phyloP scores from a whole-genome alignment of 2,329 filamentous ascomycete species.

The Trichoderma pleuroti region DNA sequence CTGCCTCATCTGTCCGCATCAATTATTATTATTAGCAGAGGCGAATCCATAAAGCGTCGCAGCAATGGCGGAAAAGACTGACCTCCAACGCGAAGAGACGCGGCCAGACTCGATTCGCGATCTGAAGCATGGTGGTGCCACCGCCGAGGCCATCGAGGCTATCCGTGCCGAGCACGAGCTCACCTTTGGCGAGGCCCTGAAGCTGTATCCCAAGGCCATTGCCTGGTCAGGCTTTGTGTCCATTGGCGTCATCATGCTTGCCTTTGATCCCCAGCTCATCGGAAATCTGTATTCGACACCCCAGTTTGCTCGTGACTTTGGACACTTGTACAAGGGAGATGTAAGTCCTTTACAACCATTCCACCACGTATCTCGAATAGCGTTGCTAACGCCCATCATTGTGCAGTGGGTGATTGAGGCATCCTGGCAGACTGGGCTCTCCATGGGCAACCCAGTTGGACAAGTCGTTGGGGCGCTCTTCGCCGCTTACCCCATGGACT shows the following conservation, averaged over 20 bases:
- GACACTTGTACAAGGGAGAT: constrained; percentile 43
- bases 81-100: constrained; percentile 7
- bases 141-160: constrained; percentile 30
- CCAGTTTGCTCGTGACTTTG: constrained; percentile 55
- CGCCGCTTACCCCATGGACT: constrained; percentile 43
- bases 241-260: constrained; percentile 57
- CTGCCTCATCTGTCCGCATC: too few species aligned
- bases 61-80: constrained; percentile 6
- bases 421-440: constrained; percentile 46
- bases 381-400: not conserved
- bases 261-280: constrained; percentile 63
- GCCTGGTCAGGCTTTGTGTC: constrained; percentile 59
- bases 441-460: constrained; percentile 54
- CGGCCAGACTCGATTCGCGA: constrained; percentile 1
- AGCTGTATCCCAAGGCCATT: constrained; percentile 44
- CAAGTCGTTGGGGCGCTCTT: constrained; percentile 54
- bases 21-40: too few species aligned
- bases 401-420: constrained; percentile 38
- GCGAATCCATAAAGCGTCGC: too few species aligned
- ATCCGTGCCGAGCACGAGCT: constrained; percentile 41
- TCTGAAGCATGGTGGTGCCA: not conserved
- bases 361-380: too few species aligned
- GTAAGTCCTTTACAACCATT: constrained; percentile 16
- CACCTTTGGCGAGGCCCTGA: constrained; percentile 39
- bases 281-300: constrained; percentile 60